Conservation (phyloP, 1,284 basidiomycete species). For the Jaminaea rosea region DNA sequence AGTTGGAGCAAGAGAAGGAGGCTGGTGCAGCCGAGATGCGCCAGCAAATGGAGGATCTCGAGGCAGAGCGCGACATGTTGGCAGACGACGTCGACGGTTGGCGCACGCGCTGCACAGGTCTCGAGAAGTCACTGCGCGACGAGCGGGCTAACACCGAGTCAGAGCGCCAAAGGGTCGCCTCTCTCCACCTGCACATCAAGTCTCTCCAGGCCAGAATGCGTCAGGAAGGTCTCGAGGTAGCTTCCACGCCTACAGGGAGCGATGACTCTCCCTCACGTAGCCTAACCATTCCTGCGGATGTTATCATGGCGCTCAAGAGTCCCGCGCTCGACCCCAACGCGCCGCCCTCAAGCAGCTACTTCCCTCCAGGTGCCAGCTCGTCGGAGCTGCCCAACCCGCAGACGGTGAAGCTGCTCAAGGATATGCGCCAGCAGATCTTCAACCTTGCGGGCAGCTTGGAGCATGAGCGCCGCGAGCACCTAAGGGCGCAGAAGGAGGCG, state of each 20-base stretch:
- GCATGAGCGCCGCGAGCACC: slow-evolving; percentile 39
- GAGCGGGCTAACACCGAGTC: slow-evolving; percentile 33
- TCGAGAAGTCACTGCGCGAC: slow-evolving; percentile 30
- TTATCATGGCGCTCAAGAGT: slow-evolving; percentile 16
- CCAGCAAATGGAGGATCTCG: slow-evolving; percentile 25
- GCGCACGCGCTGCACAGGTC: slow-evolving; percentile 35
- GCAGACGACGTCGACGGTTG: slow-evolving; percentile 42
- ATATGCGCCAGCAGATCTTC: slow-evolving; percentile 47
- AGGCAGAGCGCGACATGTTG: slow-evolving; percentile 39
- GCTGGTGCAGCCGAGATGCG: slow-evolving; percentile 5
- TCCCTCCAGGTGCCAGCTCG: slow-evolving; percentile 19
- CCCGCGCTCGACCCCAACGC: slow-evolving; percentile 12
- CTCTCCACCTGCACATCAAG: slow-evolving; percentile 23
- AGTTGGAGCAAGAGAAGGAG: neutral
- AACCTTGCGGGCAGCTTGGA: slow-evolving; percentile 40
- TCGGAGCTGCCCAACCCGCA: slow-evolving; percentile 13
- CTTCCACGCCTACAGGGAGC: neutral
- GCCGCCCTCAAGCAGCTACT: slow-evolving; percentile 16
- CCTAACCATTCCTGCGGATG: slow-evolving; percentile 6
- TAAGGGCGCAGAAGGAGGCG: slow-evolving; percentile 23
- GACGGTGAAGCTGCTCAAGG: slow-evolving; percentile 37
- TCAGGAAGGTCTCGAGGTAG: slow-evolving; percentile 6
- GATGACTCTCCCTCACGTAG: neutral
- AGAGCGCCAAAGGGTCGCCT: slow-evolving; percentile 17
- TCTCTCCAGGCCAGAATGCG: slow-evolving; percentile 23